Percentiles rank a stretch among this genome's conserved stretches.
phyloP scores from a whole-genome alignment of 202 grass and related monocot genomes.

The Panicum hallii region DNA sequence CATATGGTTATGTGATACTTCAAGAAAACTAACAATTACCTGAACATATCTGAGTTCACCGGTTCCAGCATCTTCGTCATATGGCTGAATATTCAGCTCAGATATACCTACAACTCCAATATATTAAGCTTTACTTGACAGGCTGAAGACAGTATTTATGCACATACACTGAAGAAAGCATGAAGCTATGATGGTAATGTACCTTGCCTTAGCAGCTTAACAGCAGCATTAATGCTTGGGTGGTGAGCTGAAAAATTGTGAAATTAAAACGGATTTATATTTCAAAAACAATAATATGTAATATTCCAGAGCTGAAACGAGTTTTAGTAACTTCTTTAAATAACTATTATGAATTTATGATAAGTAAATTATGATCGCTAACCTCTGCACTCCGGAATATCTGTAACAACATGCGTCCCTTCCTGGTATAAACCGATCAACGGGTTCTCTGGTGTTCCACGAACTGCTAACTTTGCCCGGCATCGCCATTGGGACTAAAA shows the following conservation, averaged over 20 bases:
- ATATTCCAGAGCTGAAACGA: neutral
- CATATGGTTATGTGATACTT: constrained; percentile 33
- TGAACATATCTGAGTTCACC: constrained; percentile 95
- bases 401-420: constrained; percentile 75
- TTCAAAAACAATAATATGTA: constrained; percentile 14
- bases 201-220: constrained; percentile 86
- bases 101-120: constrained; percentile 72
- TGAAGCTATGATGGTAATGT: constrained; percentile 19
- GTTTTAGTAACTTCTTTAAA: neutral
- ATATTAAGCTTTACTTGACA: constrained; percentile 23
- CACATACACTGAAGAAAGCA: constrained; percentile 35
- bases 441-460: constrained; percentile 73
- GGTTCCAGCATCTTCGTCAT: constrained; percentile 75
- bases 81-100: constrained; percentile 86
- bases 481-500: constrained; percentile 91
- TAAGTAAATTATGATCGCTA: neutral
- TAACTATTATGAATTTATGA: neutral
- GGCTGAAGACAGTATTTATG: neutral
- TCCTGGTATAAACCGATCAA: constrained; percentile 92
- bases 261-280: constrained; percentile 28
- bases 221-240: constrained; percentile 85
- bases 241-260: constrained; percentile 75
- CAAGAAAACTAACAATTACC: constrained; percentile 59
- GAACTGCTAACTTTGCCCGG: constrained; percentile 89
- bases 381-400: constrained; percentile 94